Conservation (phyloP, 495 filamentous ascomycete species). For the Penicillium manginii region DNA sequence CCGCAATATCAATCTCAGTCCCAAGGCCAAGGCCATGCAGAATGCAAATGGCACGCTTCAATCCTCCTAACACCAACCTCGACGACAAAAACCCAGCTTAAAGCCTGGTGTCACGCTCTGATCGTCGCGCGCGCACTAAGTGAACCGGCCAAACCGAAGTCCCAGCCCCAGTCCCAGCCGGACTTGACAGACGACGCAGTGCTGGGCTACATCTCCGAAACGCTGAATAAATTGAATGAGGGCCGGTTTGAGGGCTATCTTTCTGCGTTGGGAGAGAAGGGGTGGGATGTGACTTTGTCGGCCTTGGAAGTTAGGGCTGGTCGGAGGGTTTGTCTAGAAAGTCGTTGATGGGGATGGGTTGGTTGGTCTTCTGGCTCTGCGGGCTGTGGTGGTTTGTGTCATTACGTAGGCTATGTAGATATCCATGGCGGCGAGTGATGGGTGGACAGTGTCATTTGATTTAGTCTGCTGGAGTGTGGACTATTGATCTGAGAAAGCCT, state of each 20-base stretch:
- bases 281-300: slow-evolving; percentile 63
- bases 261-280: slow-evolving; percentile 43
- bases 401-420: too few species aligned
- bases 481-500: too few species aligned
- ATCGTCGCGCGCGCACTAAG: slow-evolving; percentile 48
- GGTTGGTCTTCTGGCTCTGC: too few species aligned
- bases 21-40: too few species aligned
- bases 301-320: slow-evolving; percentile 62
- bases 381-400: too few species aligned
- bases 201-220: slow-evolving; percentile 8
- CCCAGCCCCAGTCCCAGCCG: neutral
- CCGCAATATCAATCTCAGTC: neutral
- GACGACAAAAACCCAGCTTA: slow-evolving; percentile 54
- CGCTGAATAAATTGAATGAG: slow-evolving; percentile 37
- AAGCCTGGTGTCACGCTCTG: slow-evolving; percentile 78
- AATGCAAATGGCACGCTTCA: slow-evolving; percentile 44
- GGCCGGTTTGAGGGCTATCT: slow-evolving; percentile 46
- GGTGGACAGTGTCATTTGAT: too few species aligned
- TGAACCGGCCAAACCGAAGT: neutral
- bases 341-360: too few species aligned
- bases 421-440: too few species aligned
- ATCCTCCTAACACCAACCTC: slow-evolving; percentile 69
- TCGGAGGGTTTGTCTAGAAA: slow-evolving; percentile 43
- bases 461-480: too few species aligned
- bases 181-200: too few species aligned